Percentiles rank a stretch among this genome's conserved stretches.
Evolutionary conservation across 495 filamentous ascomycete species (phyloP).

Genomic region (Penicillium diatomitis): DNA sequence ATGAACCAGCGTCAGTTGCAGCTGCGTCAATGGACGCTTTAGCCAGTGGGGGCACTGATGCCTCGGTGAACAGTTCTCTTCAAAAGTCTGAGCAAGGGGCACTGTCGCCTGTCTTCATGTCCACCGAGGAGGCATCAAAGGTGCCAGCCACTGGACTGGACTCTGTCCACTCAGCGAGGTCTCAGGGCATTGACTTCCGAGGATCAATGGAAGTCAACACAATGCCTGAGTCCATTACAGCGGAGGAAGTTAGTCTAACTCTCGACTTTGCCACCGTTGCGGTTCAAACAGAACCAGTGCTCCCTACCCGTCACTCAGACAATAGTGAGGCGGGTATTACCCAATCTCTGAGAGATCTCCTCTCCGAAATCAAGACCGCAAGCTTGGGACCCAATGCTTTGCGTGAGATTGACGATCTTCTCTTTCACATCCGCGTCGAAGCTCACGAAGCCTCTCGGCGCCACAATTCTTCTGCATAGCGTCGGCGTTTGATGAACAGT

Average conservation of each 20-base stretch:
- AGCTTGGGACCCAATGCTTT: constrained; percentile 43
- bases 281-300: constrained; percentile 11
- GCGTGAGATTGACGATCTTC: constrained; percentile 53
- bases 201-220: constrained; percentile 11
- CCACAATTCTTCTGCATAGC: constrained; percentile 34
- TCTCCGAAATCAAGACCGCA: constrained; percentile 43
- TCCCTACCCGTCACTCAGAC: not conserved
- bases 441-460: constrained; percentile 53
- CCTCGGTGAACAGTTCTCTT: constrained; percentile 1
- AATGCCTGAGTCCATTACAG: not conserved
- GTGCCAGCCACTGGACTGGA: constrained; percentile 7
- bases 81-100: not conserved
- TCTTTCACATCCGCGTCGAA: constrained; percentile 57
- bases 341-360: constrained; percentile 37
- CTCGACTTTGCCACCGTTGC: constrained; percentile 7
- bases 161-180: not conserved
- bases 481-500: constrained; percentile 26
- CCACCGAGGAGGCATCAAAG: constrained; percentile 14
- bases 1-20: not conserved
- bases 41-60: not conserved
- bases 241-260: not conserved
- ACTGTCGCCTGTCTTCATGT: constrained; percentile 1
- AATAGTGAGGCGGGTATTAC: constrained; percentile 29
- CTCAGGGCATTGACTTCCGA: constrained; percentile 1
- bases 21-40: not conserved